Percentiles rank a stretch among this genome's conserved stretches.
phyloP scores from a whole-genome alignment of 768 basidiomycete genomes.

The Cyclocybe aegerita region DNA sequence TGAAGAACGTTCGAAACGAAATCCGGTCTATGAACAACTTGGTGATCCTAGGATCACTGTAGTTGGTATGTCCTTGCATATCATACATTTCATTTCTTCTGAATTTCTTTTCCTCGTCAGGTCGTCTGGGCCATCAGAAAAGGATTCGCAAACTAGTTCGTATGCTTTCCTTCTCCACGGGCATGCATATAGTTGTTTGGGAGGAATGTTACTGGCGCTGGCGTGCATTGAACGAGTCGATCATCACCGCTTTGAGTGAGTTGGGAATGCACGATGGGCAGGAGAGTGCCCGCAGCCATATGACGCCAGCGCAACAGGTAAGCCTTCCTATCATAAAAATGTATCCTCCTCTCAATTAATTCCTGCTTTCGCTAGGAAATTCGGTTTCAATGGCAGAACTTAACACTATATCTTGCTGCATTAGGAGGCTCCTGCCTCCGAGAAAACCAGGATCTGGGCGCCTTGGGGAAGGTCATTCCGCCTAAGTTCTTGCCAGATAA shows the following conservation, averaged over 20 bases:
- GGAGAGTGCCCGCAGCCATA: conserved; percentile 21
- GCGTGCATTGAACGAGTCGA: conserved; percentile 59
- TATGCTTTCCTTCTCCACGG: conserved; percentile 58
- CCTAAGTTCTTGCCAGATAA: conserved; percentile 64
- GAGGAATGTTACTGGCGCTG: conserved; percentile 80
- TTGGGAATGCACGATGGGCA: conserved; percentile 25
- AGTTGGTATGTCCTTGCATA: conserved; percentile 50
- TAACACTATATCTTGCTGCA: conserved; percentile 75
- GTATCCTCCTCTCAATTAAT: not conserved
- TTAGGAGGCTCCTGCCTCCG: conserved; percentile 65
- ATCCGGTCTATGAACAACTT: conserved; percentile 74
- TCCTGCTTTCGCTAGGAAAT: conserved; percentile 49
- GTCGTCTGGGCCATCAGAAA: conserved; percentile 79
- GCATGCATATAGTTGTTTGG: conserved; percentile 79
- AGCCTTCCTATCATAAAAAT: not conserved
- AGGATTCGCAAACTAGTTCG: conserved; percentile 73
- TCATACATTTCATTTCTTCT: not conserved
- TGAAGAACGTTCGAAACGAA: conserved; percentile 65
- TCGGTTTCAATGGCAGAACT: conserved; percentile 82
- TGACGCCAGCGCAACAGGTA: conserved; percentile 27
- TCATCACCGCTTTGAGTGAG: conserved; percentile 41
- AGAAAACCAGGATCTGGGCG: conserved; percentile 49
- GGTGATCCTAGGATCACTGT: conserved; percentile 73
- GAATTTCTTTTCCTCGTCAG: conserved; percentile 30
- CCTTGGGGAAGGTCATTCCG: conserved; percentile 55